Evolutionary conservation across 2,329 filamentous ascomycete genomes (phyloP), one percentile per base, ranked within the genome.

Genomic region (Claviceps fusiformis): DNA sequence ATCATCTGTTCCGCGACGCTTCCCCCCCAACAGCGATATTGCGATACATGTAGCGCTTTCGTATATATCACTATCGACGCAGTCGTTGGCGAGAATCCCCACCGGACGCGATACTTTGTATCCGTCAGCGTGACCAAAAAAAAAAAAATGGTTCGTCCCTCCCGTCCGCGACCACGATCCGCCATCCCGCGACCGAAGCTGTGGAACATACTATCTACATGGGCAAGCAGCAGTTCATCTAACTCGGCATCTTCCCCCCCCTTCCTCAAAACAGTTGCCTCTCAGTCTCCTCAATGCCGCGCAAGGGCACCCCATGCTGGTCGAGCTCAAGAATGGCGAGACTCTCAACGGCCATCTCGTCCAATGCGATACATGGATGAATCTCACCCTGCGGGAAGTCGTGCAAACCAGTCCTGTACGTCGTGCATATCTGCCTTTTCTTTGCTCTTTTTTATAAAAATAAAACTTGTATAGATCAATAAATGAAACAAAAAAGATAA

Each of bases 321-420:
- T 96, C 61, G 91, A 96, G 76, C 86, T 96, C 62, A 96, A 96
- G 78, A 95, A 92, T 67, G 91, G 91, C 74, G 91, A 98, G 73
- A 97, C 93, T 0, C 81, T 98, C 58, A 98, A 97, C 73, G 93
- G 93, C 59, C 90, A 96, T 67, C 78, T 98, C 57, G 87, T 96
- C 70, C 89, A 86, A 71, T 98, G 92, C 82, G 93, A 98, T 71
- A 98, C 92, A 51, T 98, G 93, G 90, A 98, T 98, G 93, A 98
- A 98, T 74, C 76, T 98, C 63, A 97, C 92, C 2, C 74, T 98
- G 62, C 95, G 93, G 71, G 93, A 97, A 71, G 95, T 98, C 27
- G 89, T 97, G 41, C 92, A 97, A 73, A 97, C 93, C 19, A 95
- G 87, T 68, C 85, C 92, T 29, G 83, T 86, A 72, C 53, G 77